Base-by-base conservation (phyloP, 345 rosid genomes). In the Geranium rotundifolium region DNA sequence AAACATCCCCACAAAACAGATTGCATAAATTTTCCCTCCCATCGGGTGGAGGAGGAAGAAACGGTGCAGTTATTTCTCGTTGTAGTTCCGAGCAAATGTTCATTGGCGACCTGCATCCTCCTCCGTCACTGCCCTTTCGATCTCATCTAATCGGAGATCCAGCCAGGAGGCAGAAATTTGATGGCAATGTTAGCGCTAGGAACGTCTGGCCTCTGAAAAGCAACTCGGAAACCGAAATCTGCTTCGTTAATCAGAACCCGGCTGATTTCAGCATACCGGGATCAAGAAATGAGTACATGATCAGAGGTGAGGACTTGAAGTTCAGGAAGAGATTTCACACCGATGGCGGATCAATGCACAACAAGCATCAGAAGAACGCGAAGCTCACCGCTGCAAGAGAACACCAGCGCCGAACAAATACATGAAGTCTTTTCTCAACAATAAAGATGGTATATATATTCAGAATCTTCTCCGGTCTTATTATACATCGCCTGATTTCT, bases 221-320 rank as follows among this genome's bases (percentile, higher is more conserved):
- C 79, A 71, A 59, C 67, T 61, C 71, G 29, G 76, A 62, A 60
- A 54, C 75, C 56, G 75, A 75, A 54, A 67, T 65, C 63, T 95
- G 99, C 80, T 65, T 57, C 20, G 58, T 87, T 30, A 95, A 89
- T 67, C 76, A 84, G 65, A 95, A 95, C 75, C 99, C 99, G n/a
- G 88, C 96, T 60, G 99, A 95, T 78, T 95, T 90, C 69, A 82
- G 84, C 60, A 7, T 69, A 9, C 81, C 95, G 61, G 95, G 70
- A 72, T 82, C 77, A 65, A 81, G 83, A 23, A 95, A 88, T 76
- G 55, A 55, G 19, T 87, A 80, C 81, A 88, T 86, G 85, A 80
- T 86, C 46, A 64, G 73, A 13, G 85, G 86, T 27, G 79, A 78
- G 61, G 82, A 75, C 64, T 84, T 88, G 9, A 81, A 76, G 71